These are phyloP conservation scores for Didymella exigua DNA, from an alignment of 2,329 filamentous ascomycete genomes.

Conservation along the genomic window DNA sequence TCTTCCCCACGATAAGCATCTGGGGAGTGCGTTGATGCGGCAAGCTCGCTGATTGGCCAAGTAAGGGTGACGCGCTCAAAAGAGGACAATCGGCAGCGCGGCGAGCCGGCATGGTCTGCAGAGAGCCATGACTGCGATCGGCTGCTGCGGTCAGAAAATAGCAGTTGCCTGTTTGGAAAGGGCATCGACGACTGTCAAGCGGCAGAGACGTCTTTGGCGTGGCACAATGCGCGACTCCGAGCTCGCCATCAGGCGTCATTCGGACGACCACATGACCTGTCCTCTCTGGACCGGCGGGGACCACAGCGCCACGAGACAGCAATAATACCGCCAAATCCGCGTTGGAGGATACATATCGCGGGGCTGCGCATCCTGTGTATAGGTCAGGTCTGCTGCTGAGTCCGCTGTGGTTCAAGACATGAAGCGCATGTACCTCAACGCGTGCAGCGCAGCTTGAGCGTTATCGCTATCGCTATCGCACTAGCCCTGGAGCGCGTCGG, in stretches of 20 bases:
- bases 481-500: too few species aligned
- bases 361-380: constrained; percentile 4
- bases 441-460: constrained; percentile 7
- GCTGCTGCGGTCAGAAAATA: constrained; percentile 5
- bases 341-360: constrained; percentile 5
- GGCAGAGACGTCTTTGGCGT: constrained; percentile 14
- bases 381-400: constrained; percentile 12
- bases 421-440: constrained; percentile 13
- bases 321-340: constrained; percentile 7
- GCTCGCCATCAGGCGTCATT: constrained; percentile 31
- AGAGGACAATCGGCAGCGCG: constrained; percentile 4
- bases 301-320: constrained; percentile 18
- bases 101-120: constrained; percentile 10
- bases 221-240: constrained; percentile 24
- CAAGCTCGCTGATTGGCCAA: constrained; percentile 5
- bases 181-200: not conserved
- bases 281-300: constrained; percentile 10
- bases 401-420: constrained; percentile 1
- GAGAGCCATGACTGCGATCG: constrained; percentile 4
- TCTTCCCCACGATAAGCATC: constrained; percentile 19
- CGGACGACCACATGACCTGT: constrained; percentile 29
- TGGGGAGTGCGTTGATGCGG: constrained; percentile 9
- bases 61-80: constrained; percentile 1
- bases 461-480: constrained; percentile 5
- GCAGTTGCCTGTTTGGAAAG: constrained; percentile 7